Evolutionary conservation across 2,329 filamentous ascomycete genomes (phyloP).

Genomic region (Bipolaris zeicola): DNA sequence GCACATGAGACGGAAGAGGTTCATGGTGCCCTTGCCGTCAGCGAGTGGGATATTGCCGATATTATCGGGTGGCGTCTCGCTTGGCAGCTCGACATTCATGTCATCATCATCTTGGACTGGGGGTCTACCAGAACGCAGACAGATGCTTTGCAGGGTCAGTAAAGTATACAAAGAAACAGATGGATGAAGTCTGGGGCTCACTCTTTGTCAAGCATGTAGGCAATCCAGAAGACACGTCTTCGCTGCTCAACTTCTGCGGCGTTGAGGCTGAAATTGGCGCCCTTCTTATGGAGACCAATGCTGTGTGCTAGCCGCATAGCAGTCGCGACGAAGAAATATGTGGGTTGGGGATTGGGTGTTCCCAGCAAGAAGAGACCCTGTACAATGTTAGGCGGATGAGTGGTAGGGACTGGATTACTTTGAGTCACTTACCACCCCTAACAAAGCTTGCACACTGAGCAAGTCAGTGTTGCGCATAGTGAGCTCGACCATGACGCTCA

Average conservation of each 20-base stretch:
- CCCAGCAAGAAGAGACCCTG: slow-evolving; percentile 88
- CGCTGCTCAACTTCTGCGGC: slow-evolving; percentile 92
- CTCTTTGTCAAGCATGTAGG: slow-evolving; percentile 75
- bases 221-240: slow-evolving; percentile 78
- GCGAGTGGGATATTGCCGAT: slow-evolving; percentile 92
- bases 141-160: slow-evolving; percentile 57
- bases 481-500: slow-evolving; percentile 89
- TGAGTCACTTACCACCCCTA: slow-evolving; percentile 72
- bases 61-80: slow-evolving; percentile 86
- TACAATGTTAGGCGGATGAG: slow-evolving; percentile 19
- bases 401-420: background rate
- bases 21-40: slow-evolving; percentile 90
- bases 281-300: slow-evolving; percentile 93
- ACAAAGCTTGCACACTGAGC: slow-evolving; percentile 87
- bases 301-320: slow-evolving; percentile 90
- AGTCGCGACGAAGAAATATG: slow-evolving; percentile 87
- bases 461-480: slow-evolving; percentile 96
- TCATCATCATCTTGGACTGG: slow-evolving; percentile 77
- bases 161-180: background rate
- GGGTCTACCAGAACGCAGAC: slow-evolving; percentile 72
- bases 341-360: slow-evolving; percentile 93
- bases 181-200: slow-evolving; percentile 38
- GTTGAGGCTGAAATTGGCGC: slow-evolving; percentile 90
- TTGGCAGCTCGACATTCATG: slow-evolving; percentile 96
- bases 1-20: slow-evolving; percentile 91